phyloP scores from a whole-genome alignment of 2,329 filamentous ascomycete genomes.

The Pseudogymnoascus sp. region DNA sequence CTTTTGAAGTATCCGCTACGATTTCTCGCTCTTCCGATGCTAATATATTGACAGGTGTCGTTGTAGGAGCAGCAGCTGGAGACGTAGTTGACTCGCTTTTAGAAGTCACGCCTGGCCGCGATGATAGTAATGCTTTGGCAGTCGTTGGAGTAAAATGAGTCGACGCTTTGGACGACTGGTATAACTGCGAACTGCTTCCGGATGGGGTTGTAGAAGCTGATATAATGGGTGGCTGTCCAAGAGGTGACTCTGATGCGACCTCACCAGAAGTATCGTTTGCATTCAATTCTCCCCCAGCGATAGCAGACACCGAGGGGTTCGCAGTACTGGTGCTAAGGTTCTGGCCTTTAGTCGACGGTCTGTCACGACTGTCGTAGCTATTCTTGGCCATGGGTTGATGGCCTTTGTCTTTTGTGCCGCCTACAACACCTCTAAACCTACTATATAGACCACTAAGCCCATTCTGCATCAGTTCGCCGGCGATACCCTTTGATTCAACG shows the following conservation, averaged over 20 bases:
- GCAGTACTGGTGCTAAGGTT: conserved; percentile 34
- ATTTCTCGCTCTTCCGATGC: conserved; percentile 41
- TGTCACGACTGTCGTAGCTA: conserved; percentile 37
- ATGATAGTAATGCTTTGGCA: conserved; percentile 22
- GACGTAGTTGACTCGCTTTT: conserved; percentile 26
- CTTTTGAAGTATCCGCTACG: background rate
- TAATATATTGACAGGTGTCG: conserved; percentile 42
- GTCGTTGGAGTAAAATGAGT: conserved; percentile 17
- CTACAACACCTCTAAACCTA: conserved; percentile 75
- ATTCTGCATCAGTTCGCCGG: conserved; percentile 70
- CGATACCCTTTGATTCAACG: conserved; percentile 59
- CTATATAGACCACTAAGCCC: conserved; percentile 85
- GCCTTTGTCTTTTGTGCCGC: conserved; percentile 50
- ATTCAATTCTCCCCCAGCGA: conserved; percentile 30
- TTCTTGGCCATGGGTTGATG: conserved; percentile 26
- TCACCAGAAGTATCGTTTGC: conserved; percentile 30
- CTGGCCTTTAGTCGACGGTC: conserved; percentile 35
- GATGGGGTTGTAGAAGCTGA: conserved; percentile 23
- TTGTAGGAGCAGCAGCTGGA: conserved; percentile 30
- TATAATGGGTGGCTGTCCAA: conserved; percentile 24
- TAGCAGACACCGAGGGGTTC: conserved; percentile 33
- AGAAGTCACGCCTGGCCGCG: conserved; percentile 22
- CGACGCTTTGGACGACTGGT: conserved; percentile 26
- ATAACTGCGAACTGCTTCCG: conserved; percentile 24
- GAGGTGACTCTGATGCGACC: conserved; percentile 24